phyloP scores from a whole-genome alignment of 768 basidiomycete genomes.

The Lactifluus subvellereus region DNA sequence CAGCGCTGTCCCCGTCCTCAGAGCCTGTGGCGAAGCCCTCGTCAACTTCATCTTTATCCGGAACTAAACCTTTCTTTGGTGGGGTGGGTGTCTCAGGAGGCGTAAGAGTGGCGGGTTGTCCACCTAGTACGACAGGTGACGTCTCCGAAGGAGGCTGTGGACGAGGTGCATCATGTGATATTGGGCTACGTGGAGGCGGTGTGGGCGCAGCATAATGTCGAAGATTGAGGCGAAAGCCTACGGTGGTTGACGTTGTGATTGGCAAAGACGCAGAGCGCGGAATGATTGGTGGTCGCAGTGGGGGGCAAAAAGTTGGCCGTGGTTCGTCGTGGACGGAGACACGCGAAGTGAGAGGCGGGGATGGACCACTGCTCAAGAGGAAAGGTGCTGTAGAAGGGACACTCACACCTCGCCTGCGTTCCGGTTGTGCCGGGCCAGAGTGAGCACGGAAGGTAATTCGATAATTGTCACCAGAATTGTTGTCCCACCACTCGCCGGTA shows the following conservation, averaged over 20 bases:
- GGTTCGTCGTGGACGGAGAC: constrained; percentile 8
- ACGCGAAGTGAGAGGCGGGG: constrained; percentile 7
- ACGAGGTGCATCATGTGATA: background rate
- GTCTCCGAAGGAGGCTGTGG: background rate
- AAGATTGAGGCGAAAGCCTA: constrained; percentile 20
- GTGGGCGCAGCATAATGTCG: constrained; percentile 24
- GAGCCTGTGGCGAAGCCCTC: constrained; percentile 24
- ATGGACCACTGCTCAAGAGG: constrained; percentile 8
- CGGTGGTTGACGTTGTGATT: background rate
- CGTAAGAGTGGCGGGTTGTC: background rate
- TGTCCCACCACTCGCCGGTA: constrained; percentile 89
- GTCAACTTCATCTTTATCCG: constrained; percentile 17
- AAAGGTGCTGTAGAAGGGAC: constrained; percentile 12
- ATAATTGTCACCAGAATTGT: constrained; percentile 77
- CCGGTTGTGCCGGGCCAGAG: constrained; percentile 14
- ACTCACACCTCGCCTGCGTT: constrained; percentile 9
- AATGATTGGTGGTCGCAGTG: constrained; percentile 4
- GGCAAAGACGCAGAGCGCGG: constrained; percentile 18
- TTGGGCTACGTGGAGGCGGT: background rate
- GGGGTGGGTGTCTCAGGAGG: constrained; percentile 3
- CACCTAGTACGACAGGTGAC: constrained; percentile 5
- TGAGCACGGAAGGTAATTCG: constrained; percentile 52
- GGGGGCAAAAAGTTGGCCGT: constrained; percentile 11
- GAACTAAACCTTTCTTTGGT: background rate
- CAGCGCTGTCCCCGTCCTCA: constrained; percentile 17